Base-by-base conservation (phyloP, 331 rosid species). In the Ulmus americana region DNA sequence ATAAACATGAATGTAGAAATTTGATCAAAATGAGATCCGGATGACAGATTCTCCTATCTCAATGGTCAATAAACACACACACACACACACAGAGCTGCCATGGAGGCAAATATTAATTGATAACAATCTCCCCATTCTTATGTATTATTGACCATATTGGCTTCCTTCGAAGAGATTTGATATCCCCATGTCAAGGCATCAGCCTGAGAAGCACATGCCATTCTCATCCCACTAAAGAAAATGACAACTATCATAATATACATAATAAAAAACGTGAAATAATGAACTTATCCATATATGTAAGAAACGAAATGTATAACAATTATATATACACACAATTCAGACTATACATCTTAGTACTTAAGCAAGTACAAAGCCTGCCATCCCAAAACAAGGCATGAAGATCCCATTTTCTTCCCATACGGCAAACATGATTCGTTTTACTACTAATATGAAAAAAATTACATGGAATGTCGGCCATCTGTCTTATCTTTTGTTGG, bases 391-490 rank as follows among this genome's bases (percentile, higher is more conserved):
- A 56, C 16, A 61, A 68, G 15, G 67, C 71, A 53, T 63, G 15
- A 59, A 61, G 68, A 70, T 56, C 64, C 9, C 61, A 13, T 12
- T 10, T 5, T 10, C 42, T 4, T 56, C 2, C 0, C 7, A 20
- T 28, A 55, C 0, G 16, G 5, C 7, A 20, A 10, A 56, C 44
- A 56, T 15, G 28, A 12, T 39, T 55, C 6, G 35, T 28, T 2
- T 45, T 46, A 11, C 49, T 42, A 20, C 10, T 18, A 57, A 38
- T 7, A 51, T 12, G 54, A 2, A 49, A 40, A 39, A 61, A 4
- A 48, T 40, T 77, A 87, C 95, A 87, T 68, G 11, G 97, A 82
- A 71, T 85, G 86, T 12, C 95, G 82, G 38, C 84, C 77, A 63
- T 89, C 95, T 38, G 66, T 66, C 68, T 15, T 84, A 14, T 90